These are phyloP conservation scores for Exsudoporus frostii DNA, from an alignment of 768 basidiomycete species.

Conservation along the genomic window DNA sequence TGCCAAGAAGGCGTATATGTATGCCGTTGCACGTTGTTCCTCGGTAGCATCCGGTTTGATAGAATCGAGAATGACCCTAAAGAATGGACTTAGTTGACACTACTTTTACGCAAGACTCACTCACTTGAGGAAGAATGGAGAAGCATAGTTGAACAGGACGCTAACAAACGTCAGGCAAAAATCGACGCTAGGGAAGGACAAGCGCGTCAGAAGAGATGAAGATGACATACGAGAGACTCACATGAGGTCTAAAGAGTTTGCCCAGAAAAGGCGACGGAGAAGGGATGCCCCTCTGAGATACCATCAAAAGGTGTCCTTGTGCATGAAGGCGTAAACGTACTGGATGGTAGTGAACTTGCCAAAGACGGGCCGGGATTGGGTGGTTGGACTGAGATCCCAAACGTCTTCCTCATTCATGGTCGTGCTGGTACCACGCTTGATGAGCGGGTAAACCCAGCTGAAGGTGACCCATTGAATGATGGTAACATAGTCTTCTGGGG, in stretches of 20 bases:
- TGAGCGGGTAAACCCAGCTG: constrained; percentile 65
- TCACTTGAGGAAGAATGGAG: constrained; percentile 83
- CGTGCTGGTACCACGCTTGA: constrained; percentile 44
- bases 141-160: constrained; percentile 73
- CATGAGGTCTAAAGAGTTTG: constrained; percentile 48
- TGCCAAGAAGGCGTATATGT: constrained; percentile 75
- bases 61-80: constrained; percentile 58
- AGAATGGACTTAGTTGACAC: not conserved
- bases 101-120: constrained; percentile 5
- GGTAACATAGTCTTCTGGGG: constrained; percentile 72
- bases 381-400: constrained; percentile 65
- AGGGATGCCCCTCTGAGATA: constrained; percentile 30
- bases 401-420: constrained; percentile 72
- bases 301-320: not conserved
- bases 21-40: constrained; percentile 57
- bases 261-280: constrained; percentile 40
- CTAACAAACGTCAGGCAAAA: constrained; percentile 63
- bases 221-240: constrained; percentile 4
- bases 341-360: constrained; percentile 37
- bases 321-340: not conserved
- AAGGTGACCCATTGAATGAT: constrained; percentile 74
- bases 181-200: constrained; percentile 46
- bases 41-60: constrained; percentile 44
- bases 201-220: not conserved
- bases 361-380: constrained; percentile 66